These are phyloP conservation scores for Pseudogymnoascus sp. DNA, from an alignment of 2,329 filamentous ascomycete species.

Conservation along the genomic window DNA sequence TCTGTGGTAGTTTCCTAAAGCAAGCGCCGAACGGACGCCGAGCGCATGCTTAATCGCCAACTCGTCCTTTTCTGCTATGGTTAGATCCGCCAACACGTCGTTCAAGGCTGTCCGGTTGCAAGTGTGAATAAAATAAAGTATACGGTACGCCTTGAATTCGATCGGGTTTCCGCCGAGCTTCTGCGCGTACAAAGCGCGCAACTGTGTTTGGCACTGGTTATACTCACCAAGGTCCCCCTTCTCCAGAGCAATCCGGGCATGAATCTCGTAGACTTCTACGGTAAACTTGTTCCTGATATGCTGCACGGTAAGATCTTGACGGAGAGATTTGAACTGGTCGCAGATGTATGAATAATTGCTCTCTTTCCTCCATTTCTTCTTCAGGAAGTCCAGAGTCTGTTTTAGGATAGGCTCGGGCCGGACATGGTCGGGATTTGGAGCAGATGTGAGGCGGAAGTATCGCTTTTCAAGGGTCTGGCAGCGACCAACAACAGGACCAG, in stretches of 20 bases:
- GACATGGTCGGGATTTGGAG: slow-evolving; percentile 80
- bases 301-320: slow-evolving; percentile 96
- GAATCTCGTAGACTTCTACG: slow-evolving; percentile 92
- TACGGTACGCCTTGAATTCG: slow-evolving; percentile 99
- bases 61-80: slow-evolving; percentile 86
- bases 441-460: slow-evolving; percentile 86
- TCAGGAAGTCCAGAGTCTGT: slow-evolving; percentile 78
- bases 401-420: slow-evolving; percentile 73
- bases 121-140: slow-evolving; percentile 98
- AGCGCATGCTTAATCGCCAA: slow-evolving; percentile 81
- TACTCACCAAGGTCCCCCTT: slow-evolving; percentile 99
- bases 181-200: slow-evolving; percentile 82
- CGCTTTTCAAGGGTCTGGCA: slow-evolving; percentile 82
- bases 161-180: slow-evolving; percentile 80
- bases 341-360: slow-evolving; percentile 96
- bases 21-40: slow-evolving; percentile 81
- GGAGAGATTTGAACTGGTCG: slow-evolving; percentile 97
- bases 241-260: slow-evolving; percentile 93
- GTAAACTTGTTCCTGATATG: slow-evolving; percentile 96
- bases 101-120: slow-evolving; percentile 97
- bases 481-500: slow-evolving; percentile 75
- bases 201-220: slow-evolving; percentile 99
- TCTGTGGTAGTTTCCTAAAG: slow-evolving; percentile 91
- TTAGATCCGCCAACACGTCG: slow-evolving; percentile 98
- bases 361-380: slow-evolving; percentile 90